Evolutionary conservation across 176 grass and related monocot genomes (phyloP), one percentile per base, ranked within the genome.

Genomic region (Juncus effusus): DNA sequence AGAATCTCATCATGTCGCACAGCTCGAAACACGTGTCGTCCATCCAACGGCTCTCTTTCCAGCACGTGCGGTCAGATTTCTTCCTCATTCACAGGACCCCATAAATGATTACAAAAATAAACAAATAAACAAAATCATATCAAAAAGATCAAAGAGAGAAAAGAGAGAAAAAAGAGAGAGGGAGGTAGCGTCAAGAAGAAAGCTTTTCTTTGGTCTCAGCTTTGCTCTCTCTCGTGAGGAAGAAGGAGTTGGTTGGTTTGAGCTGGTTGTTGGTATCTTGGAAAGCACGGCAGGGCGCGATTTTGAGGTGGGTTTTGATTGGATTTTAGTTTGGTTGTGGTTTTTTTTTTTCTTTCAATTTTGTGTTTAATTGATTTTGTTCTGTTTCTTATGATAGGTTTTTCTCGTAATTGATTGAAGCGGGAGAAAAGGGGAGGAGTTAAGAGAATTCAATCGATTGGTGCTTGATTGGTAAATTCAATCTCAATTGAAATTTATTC

Each of bases 111-210:
- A 28, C 19, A 28, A 28, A 28, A 44, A 44, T 19, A 11, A n/a
- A 60, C 28, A 36, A 16, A 2, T 28, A 28, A 28, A 28, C 19
- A 28, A 28, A 28, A 28, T 28, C 19, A 28, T 28, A 28, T 28
- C 0, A 54, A 63, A 2, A 4, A 39, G 13, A 11, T 35, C 37
- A 14, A 59, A 47, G 15, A 40, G 6, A 54, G 40, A 16, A 8
- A 12, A 38, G 44, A 61, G 49, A 10, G 60, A 50, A 37, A 39
- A 13, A 16, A 38, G 14, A 49, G 38, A 62, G 36, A 84, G 62
- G 65, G 45, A 39, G 74, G 74, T 72, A 40, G 74, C 69, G 81
- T 84, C 64, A 58, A 51, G 16, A 81, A 75, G 69, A 45, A 79
- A 83, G 57, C 59, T 66, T 40, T 56, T 54, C 49, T 28, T 40